Base-by-base conservation (phyloP, 2,329 filamentous ascomycete genomes). In the Neonectria ditissima region DNA sequence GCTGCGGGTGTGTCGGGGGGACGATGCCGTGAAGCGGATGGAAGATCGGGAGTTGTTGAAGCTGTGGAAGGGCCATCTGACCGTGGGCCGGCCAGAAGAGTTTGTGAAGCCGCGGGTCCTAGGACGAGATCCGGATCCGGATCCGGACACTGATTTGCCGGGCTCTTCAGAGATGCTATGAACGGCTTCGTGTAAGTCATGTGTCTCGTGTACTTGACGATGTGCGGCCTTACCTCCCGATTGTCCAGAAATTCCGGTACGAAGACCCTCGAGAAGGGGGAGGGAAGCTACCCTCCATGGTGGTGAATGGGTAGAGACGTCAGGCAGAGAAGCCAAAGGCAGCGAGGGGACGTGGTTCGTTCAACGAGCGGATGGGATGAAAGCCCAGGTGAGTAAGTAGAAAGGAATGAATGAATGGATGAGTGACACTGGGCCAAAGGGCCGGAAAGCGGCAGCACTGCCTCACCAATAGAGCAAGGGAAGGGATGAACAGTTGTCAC, bases 21-120 rank as follows among this genome's bases (percentile, higher is more conserved):
- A 58, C 50, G 69, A 44, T 60, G 16, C 9, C 20, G 70, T 51
- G 62, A 62, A 59, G n/a, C 58, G 70, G 45, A 73, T 70, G 20
- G 70, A 73, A 5, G 70, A 73, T 56, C 69, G 65, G 28, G 72
- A 73, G 63, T 73, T 73, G 59, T 57, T 70, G 57, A 73, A 69
- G 64, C 70, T 73, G 63, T 74, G 72, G 50, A 74, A 74, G 16
- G 72, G 70, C 72, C 72, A 74, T 62, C 54, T 53, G 48, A 72
- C 65, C 16, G 71, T 73, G 51, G 69, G 71, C 50, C 71, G 71
- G 39, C 70, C 72, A 18, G 71, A 73, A 10, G 72, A 73, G 62
- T 63, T 66, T 41, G 71, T 74, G 60, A 73, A 70, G 61, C 68
- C 69, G 47, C 72, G 71, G 53, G 72, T 74, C 26, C 70, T 69